Percentiles rank a stretch among this genome's conserved stretches.
Conservation (phyloP, 352 stramenopile species). For the Phytophthora capsici region DNA sequence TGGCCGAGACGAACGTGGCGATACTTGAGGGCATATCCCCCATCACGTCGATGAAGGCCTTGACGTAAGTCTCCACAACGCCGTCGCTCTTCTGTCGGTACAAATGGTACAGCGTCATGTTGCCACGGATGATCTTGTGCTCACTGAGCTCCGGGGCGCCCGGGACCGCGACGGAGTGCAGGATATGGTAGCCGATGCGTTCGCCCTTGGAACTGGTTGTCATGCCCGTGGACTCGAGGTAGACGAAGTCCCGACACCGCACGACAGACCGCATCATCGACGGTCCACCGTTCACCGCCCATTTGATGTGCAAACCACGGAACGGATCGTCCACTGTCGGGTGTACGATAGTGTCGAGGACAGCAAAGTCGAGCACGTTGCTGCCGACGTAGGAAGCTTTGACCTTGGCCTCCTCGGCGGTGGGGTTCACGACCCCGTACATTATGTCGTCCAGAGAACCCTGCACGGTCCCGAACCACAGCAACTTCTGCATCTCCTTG, state of each 20-base stretch:
- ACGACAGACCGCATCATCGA: conserved; percentile 50
- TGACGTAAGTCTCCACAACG: conserved; percentile 47
- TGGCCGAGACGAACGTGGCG: conserved; percentile 33
- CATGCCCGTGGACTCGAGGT: conserved; percentile 54
- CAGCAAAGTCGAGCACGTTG: conserved; percentile 54
- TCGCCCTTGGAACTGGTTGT: conserved; percentile 43
- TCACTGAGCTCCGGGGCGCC: conserved; percentile 33
- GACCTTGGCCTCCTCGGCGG: conserved; percentile 34
- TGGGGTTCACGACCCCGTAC: conserved; percentile 44
- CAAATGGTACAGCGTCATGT: conserved; percentile 58
- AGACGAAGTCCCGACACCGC: conserved; percentile 58
- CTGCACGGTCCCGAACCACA: conserved; percentile 45
- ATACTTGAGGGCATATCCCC: conserved; percentile 42
- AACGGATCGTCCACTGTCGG: conserved; percentile 53
- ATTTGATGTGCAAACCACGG: conserved; percentile 47
- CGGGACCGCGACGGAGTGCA: conserved; percentile 37
- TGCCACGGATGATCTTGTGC: conserved; percentile 48
- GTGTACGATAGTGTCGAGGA: conserved; percentile 47
- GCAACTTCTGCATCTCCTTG: conserved; percentile 45
- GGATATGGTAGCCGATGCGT: conserved; percentile 45
- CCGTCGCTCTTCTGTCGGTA: conserved; percentile 50
- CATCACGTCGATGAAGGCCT: conserved; percentile 43
- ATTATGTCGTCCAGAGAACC: conserved; percentile 49
- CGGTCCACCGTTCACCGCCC: conserved; percentile 54
- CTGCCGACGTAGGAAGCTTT: conserved; percentile 38